Evolutionary conservation across 2,329 filamentous ascomycete genomes (phyloP).

Genomic region (Aspergillus sp.): DNA sequence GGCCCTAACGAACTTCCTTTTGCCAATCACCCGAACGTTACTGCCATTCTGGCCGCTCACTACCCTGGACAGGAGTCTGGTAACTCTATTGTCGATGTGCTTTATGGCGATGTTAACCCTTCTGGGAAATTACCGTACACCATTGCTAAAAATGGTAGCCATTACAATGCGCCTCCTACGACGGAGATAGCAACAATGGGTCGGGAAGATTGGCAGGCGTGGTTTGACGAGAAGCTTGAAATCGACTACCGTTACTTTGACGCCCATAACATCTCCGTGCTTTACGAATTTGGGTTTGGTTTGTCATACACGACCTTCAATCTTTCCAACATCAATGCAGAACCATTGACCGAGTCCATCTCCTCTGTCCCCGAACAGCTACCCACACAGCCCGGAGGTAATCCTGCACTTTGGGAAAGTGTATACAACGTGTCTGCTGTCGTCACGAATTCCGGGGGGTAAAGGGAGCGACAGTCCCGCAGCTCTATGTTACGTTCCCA

Average conservation of each 20-base stretch:
- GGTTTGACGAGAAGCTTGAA: neutral
- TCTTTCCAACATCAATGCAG: constrained; percentile 67
- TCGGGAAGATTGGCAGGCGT: neutral
- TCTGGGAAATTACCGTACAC: constrained; percentile 78
- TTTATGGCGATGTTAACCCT: constrained; percentile 77
- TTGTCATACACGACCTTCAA: constrained; percentile 65
- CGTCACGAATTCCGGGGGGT: constrained; percentile 67
- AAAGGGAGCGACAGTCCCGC: constrained; percentile 65
- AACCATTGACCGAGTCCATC: constrained; percentile 55
- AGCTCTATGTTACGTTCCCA: constrained; percentile 37
- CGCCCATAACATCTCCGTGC: neutral
- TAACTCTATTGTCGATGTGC: constrained; percentile 72
- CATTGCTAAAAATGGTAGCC: constrained; percentile 62
- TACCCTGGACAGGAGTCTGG: constrained; percentile 80
- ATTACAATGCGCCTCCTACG: constrained; percentile 51
- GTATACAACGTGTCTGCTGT: constrained; percentile 45
- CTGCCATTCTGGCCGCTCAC: constrained; percentile 77
- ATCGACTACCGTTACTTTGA: neutral
- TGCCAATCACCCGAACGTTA: constrained; percentile 72
- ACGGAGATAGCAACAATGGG: neutral
- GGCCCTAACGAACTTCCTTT: constrained; percentile 62
- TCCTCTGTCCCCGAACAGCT: constrained; percentile 29
- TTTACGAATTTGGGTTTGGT: constrained; percentile 42
- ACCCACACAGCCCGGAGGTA: constrained; percentile 46
- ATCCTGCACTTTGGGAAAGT: constrained; percentile 9